Conservation (phyloP, 2,329 filamentous ascomycete species). For the Dactylonectria estremocensis region DNA sequence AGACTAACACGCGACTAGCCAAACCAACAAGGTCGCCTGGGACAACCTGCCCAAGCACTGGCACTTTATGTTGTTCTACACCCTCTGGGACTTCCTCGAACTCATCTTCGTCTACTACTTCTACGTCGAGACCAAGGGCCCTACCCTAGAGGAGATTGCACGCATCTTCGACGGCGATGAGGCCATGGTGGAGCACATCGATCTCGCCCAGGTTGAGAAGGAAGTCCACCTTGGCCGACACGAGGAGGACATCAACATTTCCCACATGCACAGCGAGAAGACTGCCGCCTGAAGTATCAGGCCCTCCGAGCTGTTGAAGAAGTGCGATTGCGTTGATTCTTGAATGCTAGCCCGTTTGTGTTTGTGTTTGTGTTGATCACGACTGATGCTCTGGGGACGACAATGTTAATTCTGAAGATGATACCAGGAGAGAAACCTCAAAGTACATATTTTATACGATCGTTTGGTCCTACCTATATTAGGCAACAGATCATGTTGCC, state of each 20-base stretch:
- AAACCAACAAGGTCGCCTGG: constrained; percentile 77
- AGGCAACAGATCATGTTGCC: neutral
- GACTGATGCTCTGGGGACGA: neutral
- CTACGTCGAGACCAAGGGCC: constrained; percentile 79
- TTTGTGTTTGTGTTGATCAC: neutral
- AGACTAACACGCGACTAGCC: constrained; percentile 54
- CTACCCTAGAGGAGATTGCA: constrained; percentile 74
- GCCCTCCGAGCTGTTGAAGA: neutral
- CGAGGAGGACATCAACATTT: constrained; percentile 40
- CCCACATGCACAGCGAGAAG: constrained; percentile 34
- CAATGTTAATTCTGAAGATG: constrained; percentile 8
- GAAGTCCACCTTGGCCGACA: constrained; percentile 55
- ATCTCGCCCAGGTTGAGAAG: constrained; percentile 70
- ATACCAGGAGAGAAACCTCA: constrained; percentile 6
- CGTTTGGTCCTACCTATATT: constrained; percentile 8
- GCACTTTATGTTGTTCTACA: constrained; percentile 78
- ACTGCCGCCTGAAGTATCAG: constrained; percentile 27
- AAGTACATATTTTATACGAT: constrained; percentile 12
- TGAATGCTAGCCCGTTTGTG: neutral
- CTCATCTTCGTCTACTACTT: constrained; percentile 76
- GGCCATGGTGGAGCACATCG: constrained; percentile 65
- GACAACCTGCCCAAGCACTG: constrained; percentile 71
- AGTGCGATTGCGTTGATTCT: neutral
- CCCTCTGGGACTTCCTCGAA: constrained; percentile 73
- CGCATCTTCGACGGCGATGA: constrained; percentile 80